phyloP scores from a whole-genome alignment of 148 eudicot species.

The Fallopia convolvulus region DNA sequence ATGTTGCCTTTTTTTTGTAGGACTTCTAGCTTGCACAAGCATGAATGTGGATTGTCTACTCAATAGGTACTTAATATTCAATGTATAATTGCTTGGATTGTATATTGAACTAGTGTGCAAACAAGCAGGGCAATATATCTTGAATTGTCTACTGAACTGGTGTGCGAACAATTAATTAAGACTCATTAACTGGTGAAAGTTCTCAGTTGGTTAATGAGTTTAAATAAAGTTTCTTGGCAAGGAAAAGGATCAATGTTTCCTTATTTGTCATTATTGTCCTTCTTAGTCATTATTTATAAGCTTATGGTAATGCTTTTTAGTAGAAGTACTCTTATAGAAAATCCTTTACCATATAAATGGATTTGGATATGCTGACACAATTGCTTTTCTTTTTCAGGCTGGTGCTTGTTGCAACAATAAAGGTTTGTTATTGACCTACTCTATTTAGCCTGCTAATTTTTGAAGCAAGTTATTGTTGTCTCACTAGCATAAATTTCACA shows the following conservation, averaged over 20 bases:
- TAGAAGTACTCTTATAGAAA: neutral
- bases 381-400: slow-evolving; percentile 15
- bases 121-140: no score
- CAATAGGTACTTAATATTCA: no score
- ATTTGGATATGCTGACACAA: slow-evolving; percentile 1
- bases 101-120: no score
- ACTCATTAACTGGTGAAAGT: no score
- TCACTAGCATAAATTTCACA: neutral
- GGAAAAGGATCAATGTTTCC: neutral
- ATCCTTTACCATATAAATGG: neutral
- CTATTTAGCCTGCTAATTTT: neutral
- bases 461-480: neutral
- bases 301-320: neutral
- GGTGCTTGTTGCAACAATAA: slow-evolving; percentile 24
- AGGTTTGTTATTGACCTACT: slow-evolving; percentile 15
- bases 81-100: no score
- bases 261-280: neutral
- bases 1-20: no score
- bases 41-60: no score
- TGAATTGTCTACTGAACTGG: no score
- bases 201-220: no score
- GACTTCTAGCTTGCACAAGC: no score
- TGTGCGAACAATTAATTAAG: no score
- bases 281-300: neutral
- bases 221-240: no score